Percentiles rank a stretch among this genome's conserved stretches.
Conservation (phyloP, 2,329 filamentous ascomycete species). For the Trichoderma asperellum region DNA sequence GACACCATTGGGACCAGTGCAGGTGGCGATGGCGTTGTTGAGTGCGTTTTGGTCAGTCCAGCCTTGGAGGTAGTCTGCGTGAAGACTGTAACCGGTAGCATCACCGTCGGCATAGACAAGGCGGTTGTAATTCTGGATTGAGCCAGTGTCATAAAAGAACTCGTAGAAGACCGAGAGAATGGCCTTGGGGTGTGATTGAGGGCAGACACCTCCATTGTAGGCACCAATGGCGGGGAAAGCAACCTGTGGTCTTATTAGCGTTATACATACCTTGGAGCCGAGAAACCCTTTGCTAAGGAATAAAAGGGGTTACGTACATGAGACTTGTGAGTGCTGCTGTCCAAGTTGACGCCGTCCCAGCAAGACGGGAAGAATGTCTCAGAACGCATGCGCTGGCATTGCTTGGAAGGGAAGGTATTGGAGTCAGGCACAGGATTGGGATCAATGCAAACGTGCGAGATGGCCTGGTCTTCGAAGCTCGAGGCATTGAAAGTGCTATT, state of each 20-base stretch:
- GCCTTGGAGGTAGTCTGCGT: constrained; percentile 40
- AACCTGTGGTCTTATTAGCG: constrained; percentile 31
- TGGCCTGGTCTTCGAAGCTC: constrained; percentile 52
- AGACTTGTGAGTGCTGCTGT: constrained; percentile 57
- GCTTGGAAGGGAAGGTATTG: constrained; percentile 53
- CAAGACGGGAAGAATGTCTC: constrained; percentile 64
- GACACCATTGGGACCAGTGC: constrained; percentile 36
- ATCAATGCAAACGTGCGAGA: constrained; percentile 61
- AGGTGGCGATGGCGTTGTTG: constrained; percentile 36
- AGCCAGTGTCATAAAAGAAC: constrained; percentile 49
- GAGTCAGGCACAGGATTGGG: constrained; percentile 43
- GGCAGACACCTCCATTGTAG: constrained; percentile 29
- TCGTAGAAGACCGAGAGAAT: constrained; percentile 52
- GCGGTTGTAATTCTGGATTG: constrained; percentile 37
- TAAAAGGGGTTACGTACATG: neutral
- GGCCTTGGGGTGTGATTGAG: constrained; percentile 46
- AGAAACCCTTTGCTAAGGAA: too few species aligned
- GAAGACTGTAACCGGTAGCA: constrained; percentile 38
- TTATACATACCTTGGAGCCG: neutral
- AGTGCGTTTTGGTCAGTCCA: constrained; percentile 38
- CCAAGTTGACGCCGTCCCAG: constrained; percentile 64
- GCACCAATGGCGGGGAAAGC: constrained; percentile 35
- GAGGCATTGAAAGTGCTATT: constrained; percentile 48
- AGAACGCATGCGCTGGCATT: constrained; percentile 56
- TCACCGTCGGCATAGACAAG: constrained; percentile 38